Evolutionary conservation across 2,329 filamentous ascomycete species (phyloP).

Genomic region (Fusarium xyrophilum): DNA sequence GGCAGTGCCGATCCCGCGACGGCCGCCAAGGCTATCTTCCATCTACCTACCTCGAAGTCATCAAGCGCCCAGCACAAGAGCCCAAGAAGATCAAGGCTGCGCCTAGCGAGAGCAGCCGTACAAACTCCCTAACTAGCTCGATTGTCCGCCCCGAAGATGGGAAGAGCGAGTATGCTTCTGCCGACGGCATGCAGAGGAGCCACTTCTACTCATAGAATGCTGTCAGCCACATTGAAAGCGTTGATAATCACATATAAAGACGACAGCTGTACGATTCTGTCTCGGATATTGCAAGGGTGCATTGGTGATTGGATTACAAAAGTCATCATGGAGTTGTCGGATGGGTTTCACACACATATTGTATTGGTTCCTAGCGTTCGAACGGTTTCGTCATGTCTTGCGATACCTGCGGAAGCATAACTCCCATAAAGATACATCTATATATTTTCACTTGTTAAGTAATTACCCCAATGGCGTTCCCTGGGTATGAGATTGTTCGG

Average conservation of each 20-base stretch:
- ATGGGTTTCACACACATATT: constrained; percentile 29
- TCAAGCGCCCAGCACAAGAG: constrained; percentile 59
- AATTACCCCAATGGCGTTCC: neutral
- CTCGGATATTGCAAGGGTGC: constrained; percentile 25
- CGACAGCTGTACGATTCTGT: constrained; percentile 34
- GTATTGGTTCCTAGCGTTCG: constrained; percentile 38
- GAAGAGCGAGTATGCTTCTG: constrained; percentile 61
- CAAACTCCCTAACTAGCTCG: constrained; percentile 59
- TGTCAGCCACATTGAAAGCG: neutral
- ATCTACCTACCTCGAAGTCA: constrained; percentile 84
- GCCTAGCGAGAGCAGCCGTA: constrained; percentile 55
- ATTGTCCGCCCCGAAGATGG: constrained; percentile 49
- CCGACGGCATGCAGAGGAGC: constrained; percentile 64
- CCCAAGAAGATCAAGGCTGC: constrained; percentile 61
- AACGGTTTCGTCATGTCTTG: constrained; percentile 21
- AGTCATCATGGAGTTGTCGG: constrained; percentile 39
- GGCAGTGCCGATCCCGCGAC: constrained; percentile 90
- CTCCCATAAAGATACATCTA: constrained; percentile 12
- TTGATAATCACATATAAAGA: constrained; percentile 8
- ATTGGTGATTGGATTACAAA: constrained; percentile 40
- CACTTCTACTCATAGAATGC: constrained; percentile 61
- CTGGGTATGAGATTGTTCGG: neutral
- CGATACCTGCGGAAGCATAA: constrained; percentile 11
- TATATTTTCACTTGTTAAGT: constrained; percentile 24
- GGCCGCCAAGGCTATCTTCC: constrained; percentile 92